phyloP scores from a whole-genome alignment of 352 stramenopile genomes.

The Aphanomyces invadans region DNA sequence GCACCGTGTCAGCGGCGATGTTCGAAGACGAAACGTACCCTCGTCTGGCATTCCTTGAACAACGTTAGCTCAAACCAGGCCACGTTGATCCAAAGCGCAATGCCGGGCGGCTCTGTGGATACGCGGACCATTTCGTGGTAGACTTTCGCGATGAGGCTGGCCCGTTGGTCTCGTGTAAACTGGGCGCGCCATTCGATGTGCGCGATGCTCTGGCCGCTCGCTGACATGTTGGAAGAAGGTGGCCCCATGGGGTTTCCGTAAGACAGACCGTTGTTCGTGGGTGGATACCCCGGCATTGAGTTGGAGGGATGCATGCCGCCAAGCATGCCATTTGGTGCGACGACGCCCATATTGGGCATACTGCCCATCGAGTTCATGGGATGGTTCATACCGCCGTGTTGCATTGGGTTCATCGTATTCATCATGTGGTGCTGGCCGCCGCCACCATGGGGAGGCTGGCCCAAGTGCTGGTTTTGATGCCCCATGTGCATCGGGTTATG shows the following conservation, averaged over 20 bases:
- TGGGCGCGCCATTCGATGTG: slow-evolving; percentile 70
- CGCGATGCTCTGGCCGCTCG: slow-evolving; percentile 28
- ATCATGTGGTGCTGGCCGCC: slow-evolving; percentile 48
- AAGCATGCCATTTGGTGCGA: background rate
- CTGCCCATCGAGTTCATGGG: slow-evolving; percentile 14
- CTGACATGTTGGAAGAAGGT: background rate
- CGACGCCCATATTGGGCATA: background rate
- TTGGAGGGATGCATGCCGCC: background rate
- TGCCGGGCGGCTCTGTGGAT: slow-evolving; percentile 64
- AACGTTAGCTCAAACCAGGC: slow-evolving; percentile 78
- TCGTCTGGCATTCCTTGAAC: slow-evolving; percentile 75
- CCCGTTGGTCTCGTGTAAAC: slow-evolving; percentile 68
- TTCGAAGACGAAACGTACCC: slow-evolving; percentile 6
- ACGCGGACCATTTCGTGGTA: slow-evolving; percentile 82
- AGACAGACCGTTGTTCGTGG: background rate
- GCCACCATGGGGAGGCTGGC: slow-evolving; percentile 28
- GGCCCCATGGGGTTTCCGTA: background rate
- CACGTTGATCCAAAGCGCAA: slow-evolving; percentile 84
- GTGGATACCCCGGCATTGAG: background rate
- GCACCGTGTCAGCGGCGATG: background rate
- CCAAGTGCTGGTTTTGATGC: slow-evolving; percentile 29
- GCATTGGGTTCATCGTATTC: slow-evolving; percentile 24
- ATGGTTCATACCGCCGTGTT: slow-evolving; percentile 17
- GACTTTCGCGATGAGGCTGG: slow-evolving; percentile 81
- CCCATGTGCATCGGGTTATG: slow-evolving; percentile 7